Base-by-base conservation (phyloP, 441 rosid species). In the Populus hybrid region DNA sequence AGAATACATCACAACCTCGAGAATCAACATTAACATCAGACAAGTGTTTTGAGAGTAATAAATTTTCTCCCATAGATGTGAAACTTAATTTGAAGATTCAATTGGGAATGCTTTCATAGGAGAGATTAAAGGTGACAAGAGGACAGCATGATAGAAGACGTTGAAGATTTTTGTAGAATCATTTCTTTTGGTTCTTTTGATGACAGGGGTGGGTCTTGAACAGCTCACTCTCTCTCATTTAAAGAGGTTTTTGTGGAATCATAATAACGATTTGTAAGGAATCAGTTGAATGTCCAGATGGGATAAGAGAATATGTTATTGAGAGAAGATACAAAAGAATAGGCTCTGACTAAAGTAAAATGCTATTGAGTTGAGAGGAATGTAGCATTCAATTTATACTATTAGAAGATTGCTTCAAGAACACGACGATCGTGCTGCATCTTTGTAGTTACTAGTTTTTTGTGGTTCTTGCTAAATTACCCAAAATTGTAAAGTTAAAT, bases 11-110 rank as follows among this genome's bases (percentile, higher is more conserved):
- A 89, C 84, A 89, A 88, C 86, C 74, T 93, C 94, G 32, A 93
- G 99, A 83, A 89, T 92, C 86, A 93, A 95, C 85, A 89, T 95
- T 77, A 95, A 93, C 78, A 95, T 95, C 72, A 89, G 97, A 86
- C 98, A 92, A 85, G 99, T 93, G 50, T 90, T 85, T 75, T 95
- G 82, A 88, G 81, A 70, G 23, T 67, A 2, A 42, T 9, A 53
- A 53, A 40, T 63, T 18, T 30, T 42, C 36, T 74, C 20, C 26
- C 28, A 9, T 26, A 36, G 61, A 2, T 61, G 20, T 38, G 23
- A 64, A 7, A 70, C 18, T 21, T 23, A 23, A 23, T 14, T 10
- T 67, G 10, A 10, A 53, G 18, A 34, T 42, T 46, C 36, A 28
- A 28, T 5, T 70, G 16, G 53, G n/a, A 32, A 38, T 38, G 46